Evolutionary conservation across 306 rosid genomes (phyloP).

Genomic region (Dryas alaskensis): DNA sequence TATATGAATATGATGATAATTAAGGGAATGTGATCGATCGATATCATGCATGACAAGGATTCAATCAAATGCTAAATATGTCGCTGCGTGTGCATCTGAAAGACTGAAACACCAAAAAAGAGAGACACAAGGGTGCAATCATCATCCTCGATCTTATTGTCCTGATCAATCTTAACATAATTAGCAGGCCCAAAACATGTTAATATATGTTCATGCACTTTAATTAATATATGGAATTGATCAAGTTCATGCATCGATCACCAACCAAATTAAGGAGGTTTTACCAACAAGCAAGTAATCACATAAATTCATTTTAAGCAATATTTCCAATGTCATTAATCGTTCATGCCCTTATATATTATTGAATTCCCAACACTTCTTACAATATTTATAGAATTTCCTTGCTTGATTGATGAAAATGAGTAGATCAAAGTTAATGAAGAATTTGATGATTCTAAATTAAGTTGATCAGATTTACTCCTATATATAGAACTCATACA

Average conservation of each 20-base stretch:
- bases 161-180: not conserved
- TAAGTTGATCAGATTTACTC: no score
- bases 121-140: not conserved
- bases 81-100: conserved; percentile 6
- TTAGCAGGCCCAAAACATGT: not conserved
- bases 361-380: no score
- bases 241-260: not conserved
- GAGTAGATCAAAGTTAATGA: no score
- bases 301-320: not conserved
- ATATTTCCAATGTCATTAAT: not conserved
- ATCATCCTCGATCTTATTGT: conserved; percentile 9
- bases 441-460: no score
- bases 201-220: not conserved
- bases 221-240: not conserved
- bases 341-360: no score
- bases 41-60: not conserved
- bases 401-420: no score
- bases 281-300: not conserved
- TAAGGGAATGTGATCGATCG: no score
- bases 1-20: no score
- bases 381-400: no score
- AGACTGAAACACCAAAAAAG: conserved; percentile 10
- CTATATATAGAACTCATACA: no score
- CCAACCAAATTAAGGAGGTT: not conserved
- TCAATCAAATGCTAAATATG: conserved; percentile 9